Conservation (phyloP, 768 basidiomycete genomes). For the Termitomyces sp. region DNA sequence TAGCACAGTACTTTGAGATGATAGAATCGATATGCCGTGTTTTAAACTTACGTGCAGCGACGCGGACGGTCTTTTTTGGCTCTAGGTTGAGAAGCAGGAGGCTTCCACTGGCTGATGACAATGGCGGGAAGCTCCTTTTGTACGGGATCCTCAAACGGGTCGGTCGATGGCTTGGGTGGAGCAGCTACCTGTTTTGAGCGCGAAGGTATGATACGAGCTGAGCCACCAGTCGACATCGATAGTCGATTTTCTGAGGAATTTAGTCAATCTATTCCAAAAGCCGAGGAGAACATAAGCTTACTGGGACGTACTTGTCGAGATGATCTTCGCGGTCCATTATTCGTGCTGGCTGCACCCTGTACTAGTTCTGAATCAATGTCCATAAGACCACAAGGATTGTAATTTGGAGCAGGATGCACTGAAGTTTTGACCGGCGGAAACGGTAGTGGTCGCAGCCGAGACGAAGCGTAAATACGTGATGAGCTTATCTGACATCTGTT, state of each 20-base stretch:
- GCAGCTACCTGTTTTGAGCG: not conserved
- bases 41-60: conserved; percentile 2
- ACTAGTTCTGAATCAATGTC: not conserved
- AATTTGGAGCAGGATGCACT: not conserved
- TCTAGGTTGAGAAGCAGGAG: not conserved
- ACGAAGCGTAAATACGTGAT: not conserved
- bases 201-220: not conserved
- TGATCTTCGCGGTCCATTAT: not conserved
- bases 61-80: not conserved
- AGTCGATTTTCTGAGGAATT: not conserved
- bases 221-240: not conserved
- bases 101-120: not conserved
- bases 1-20: not conserved
- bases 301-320: not conserved
- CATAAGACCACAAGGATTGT: not conserved
- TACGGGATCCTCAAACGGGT: not conserved
- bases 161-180: not conserved
- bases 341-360: not conserved
- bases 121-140: not conserved
- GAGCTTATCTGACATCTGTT: not conserved
- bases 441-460: not conserved
- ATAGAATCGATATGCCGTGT: not conserved
- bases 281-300: not conserved
- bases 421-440: not conserved
- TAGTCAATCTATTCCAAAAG: not conserved